These are phyloP conservation scores for Suillus variegatus DNA, from an alignment of 768 basidiomycete genomes.

Conservation along the genomic window DNA sequence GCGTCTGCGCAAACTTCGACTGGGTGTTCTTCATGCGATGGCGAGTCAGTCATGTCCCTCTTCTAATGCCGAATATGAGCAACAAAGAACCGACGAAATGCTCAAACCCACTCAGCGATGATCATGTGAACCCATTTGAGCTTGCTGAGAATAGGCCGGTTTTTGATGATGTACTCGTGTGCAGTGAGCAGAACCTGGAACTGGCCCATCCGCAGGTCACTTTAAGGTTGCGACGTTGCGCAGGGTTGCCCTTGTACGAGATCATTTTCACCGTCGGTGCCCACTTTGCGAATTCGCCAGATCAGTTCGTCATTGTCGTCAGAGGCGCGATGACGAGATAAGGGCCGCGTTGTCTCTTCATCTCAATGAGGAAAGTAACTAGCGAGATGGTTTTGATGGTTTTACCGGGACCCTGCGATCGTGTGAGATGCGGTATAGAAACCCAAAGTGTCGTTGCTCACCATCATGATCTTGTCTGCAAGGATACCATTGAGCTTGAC, in stretches of 20 bases:
- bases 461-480: slow-evolving; percentile 97
- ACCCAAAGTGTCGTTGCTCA: slow-evolving; percentile 28
- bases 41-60: slow-evolving; percentile 53
- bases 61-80: slow-evolving; percentile 45
- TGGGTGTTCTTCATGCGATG: slow-evolving; percentile 97
- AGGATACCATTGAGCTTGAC: slow-evolving; percentile 94
- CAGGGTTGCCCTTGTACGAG: slow-evolving; percentile 91
- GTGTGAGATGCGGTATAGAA: slow-evolving; percentile 14
- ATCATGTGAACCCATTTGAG: slow-evolving; percentile 98
- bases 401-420: slow-evolving; percentile 83
- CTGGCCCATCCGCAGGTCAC: slow-evolving; percentile 72
- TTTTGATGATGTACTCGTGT: slow-evolving; percentile 97
- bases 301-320: slow-evolving; percentile 97
- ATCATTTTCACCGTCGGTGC: slow-evolving; percentile 25
- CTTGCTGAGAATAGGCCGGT: slow-evolving; percentile 86
- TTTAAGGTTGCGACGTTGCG: slow-evolving; percentile 74
- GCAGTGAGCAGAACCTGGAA: slow-evolving; percentile 95
- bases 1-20: slow-evolving; percentile 86
- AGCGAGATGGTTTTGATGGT: slow-evolving; percentile 95
- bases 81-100: neutral
- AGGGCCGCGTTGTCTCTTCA: slow-evolving; percentile 85
- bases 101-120: slow-evolving; percentile 57
- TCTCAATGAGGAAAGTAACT: slow-evolving; percentile 90
- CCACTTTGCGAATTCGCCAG: slow-evolving; percentile 97
- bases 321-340: slow-evolving; percentile 95